Evolutionary conservation across 768 basidiomycete species (phyloP).

Genomic region (Naganishia vishniacii): DNA sequence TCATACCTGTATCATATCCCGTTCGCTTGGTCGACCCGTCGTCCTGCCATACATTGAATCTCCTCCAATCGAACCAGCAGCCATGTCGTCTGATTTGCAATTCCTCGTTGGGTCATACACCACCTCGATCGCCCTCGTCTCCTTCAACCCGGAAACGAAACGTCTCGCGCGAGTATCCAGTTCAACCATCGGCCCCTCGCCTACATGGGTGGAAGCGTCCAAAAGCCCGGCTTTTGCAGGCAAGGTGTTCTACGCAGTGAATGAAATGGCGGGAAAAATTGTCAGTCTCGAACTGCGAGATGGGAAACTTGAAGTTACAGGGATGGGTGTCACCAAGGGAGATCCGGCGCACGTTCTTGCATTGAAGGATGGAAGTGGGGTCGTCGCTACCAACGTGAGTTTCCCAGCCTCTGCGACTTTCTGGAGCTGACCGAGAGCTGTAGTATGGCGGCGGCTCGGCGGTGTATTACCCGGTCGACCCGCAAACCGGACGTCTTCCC

Average conservation of each 20-base stretch:
- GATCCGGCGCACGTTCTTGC: slow-evolving; percentile 55
- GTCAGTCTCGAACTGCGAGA: slow-evolving; percentile 57
- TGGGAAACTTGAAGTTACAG: slow-evolving; percentile 54
- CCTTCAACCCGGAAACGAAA: slow-evolving; percentile 57
- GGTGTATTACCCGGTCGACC: slow-evolving; percentile 57
- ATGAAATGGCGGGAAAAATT: slow-evolving; percentile 63
- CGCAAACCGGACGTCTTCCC: slow-evolving; percentile 38
- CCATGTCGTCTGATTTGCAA: slow-evolving; percentile 35
- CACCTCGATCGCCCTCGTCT: slow-evolving; percentile 59
- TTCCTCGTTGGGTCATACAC: slow-evolving; percentile 50
- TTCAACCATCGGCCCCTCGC: slow-evolving; percentile 46
- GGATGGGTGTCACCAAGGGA: slow-evolving; percentile 32
- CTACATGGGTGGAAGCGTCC: slow-evolving; percentile 70
- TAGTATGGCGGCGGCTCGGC: slow-evolving; percentile 69
- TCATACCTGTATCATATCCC: too few species aligned
- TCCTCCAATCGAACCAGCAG: background rate
- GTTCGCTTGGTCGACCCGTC: background rate
- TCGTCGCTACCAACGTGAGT: slow-evolving; percentile 71
- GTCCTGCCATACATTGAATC: background rate
- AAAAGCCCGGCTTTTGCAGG: slow-evolving; percentile 51
- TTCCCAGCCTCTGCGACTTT: background rate
- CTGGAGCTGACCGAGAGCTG: slow-evolving; percentile 1
- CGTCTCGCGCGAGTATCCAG: slow-evolving; percentile 52
- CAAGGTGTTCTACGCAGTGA: slow-evolving; percentile 60
- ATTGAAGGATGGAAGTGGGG: slow-evolving; percentile 56